Percentiles rank a stretch among this genome's conserved stretches.
Evolutionary conservation across 75 land plant genomes (phyloP).

Genomic region (Isoetes taiwanensis): DNA sequence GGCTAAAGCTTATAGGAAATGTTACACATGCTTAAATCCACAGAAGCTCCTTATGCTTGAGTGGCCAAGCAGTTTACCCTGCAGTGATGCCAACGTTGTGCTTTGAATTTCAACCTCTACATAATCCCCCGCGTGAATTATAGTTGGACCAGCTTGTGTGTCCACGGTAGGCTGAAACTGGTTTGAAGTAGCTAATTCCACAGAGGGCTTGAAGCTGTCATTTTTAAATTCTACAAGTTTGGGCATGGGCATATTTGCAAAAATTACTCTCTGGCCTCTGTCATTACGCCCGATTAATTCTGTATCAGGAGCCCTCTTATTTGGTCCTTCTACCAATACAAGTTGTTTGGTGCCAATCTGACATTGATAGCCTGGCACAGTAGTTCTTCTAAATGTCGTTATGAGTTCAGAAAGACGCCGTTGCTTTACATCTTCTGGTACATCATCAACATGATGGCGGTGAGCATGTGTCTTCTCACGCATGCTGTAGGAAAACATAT

Average conservation of each 20-base stretch:
- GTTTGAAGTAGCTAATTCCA: conserved; percentile 8
- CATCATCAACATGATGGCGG: conserved; percentile 76
- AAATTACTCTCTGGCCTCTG: conserved; percentile 74
- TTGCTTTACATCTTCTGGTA: conserved; percentile 72
- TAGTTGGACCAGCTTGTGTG: not conserved
- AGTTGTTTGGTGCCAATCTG: conserved; percentile 75
- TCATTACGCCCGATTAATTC: conserved; percentile 85
- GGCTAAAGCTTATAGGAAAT: no score
- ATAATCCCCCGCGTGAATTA: conserved; percentile 68
- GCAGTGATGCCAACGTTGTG: conserved; percentile 65
- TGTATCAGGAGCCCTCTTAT: conserved; percentile 74
- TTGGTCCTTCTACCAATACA: conserved; percentile 78
- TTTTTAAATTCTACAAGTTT: not conserved
- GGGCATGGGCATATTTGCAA: conserved; percentile 34
- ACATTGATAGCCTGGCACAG: conserved; percentile 59
- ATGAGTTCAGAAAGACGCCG: conserved; percentile 83
- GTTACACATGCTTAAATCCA: no score
- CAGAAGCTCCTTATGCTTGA: no score
- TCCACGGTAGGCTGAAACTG: conserved; percentile 24
- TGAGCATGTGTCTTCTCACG: conserved; percentile 94
- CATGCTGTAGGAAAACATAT: conserved; percentile 99
- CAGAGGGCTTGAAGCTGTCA: not conserved
- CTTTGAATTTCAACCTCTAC: conserved; percentile 63
- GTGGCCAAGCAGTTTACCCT: conserved; percentile 51
- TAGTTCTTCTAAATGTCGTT: conserved; percentile 48